Percentiles rank a stretch among this genome's conserved stretches.
Conservation (phyloP, 805 yeast genomes). For the Millerozyma acaciae region DNA sequence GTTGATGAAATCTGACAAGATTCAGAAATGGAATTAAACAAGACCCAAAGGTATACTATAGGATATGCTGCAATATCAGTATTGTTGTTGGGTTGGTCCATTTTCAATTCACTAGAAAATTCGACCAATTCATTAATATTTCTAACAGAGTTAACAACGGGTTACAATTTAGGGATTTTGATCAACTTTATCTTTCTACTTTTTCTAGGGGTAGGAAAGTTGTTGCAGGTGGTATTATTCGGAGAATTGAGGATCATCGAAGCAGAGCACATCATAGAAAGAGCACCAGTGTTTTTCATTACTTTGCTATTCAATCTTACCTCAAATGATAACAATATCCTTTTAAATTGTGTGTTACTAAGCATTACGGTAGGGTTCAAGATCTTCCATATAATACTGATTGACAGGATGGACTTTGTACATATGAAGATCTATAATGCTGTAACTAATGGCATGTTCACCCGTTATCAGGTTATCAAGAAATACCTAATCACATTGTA, state of each 20-base stretch:
- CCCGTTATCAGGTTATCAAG: constrained; percentile 23
- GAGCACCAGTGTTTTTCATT: constrained; percentile 29
- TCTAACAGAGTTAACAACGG: constrained; percentile 27
- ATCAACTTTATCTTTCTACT: constrained; percentile 22
- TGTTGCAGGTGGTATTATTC: constrained; percentile 53
- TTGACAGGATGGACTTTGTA: constrained; percentile 46
- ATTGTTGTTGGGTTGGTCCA: constrained; percentile 17
- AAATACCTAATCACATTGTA: constrained; percentile 36
- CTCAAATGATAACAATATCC: constrained; percentile 59
- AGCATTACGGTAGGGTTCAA: constrained; percentile 40
- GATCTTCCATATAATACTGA: constrained; percentile 73
- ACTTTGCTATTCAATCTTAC: constrained; percentile 62
- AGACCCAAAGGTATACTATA: constrained; percentile 13
- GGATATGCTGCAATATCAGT: constrained; percentile 18
- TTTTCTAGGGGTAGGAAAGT: constrained; percentile 26
- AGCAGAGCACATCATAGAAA: constrained; percentile 53
- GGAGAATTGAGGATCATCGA: constrained; percentile 76
- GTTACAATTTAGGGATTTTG: constrained; percentile 23
- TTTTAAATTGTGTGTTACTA: constrained; percentile 43
- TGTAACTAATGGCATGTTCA: constrained; percentile 12
- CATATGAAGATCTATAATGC: constrained; percentile 27
- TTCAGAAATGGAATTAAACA: constrained; percentile 8
- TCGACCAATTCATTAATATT: constrained; percentile 22
- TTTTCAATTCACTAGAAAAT: constrained; percentile 16
- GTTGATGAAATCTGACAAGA: not conserved